Percentiles rank a stretch among this genome's conserved stretches.
Conservation (phyloP, 83 land plant genomes). For the Thuja plicata region DNA sequence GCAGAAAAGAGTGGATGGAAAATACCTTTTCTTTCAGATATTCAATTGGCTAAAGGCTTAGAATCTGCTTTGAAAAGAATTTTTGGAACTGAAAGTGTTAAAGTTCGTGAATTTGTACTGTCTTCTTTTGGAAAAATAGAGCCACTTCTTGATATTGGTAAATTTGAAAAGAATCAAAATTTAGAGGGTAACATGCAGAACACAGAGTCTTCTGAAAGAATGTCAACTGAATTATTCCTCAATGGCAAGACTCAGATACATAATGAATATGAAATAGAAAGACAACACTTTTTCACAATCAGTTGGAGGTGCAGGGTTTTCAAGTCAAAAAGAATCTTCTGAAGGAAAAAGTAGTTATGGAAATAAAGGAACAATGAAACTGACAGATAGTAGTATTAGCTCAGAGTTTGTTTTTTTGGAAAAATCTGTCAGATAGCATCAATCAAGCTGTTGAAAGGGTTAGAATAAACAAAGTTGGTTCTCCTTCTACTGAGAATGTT, state of each 20-base stretch:
- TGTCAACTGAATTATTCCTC: neutral
- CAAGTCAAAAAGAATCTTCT: neutral
- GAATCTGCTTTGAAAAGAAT: constrained; percentile 55
- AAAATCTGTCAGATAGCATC: constrained; percentile 39
- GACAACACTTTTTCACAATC: neutral
- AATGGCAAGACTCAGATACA: neutral
- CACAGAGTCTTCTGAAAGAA: neutral
- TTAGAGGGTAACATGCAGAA: constrained; percentile 1
- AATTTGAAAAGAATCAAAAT: neutral
- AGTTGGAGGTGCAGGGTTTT: constrained; percentile 12
- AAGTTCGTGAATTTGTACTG: constrained; percentile 68
- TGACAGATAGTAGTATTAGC: neutral
- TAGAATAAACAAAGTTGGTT: constrained; percentile 50
- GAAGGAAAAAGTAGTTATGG: neutral
- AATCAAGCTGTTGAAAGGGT: constrained; percentile 34
- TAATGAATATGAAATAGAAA: neutral
- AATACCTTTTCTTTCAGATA: constrained; percentile 65
- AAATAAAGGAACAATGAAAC: neutral
- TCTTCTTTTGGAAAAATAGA: constrained; percentile 71
- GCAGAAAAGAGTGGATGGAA: constrained; percentile 58
- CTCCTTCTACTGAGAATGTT: constrained; percentile 47
- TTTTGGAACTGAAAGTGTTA: constrained; percentile 69
- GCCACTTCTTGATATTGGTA: constrained; percentile 14
- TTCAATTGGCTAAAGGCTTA: constrained; percentile 48
- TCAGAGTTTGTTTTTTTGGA: constrained; percentile 51